Conservation (phyloP, 495 filamentous ascomycete genomes). For the Chaetomidium leptoderma region DNA sequence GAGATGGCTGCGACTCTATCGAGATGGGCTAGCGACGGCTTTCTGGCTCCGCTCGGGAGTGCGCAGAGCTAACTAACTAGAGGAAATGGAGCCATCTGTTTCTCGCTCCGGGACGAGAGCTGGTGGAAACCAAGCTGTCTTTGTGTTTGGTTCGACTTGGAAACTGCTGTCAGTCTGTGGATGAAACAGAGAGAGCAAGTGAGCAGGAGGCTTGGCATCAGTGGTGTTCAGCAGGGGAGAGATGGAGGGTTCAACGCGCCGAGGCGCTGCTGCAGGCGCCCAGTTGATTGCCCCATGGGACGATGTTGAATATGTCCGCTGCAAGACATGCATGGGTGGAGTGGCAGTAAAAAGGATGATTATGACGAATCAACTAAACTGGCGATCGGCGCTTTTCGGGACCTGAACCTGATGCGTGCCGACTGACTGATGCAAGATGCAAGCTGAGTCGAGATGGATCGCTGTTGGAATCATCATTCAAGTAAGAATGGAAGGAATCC, state of each 20-base stretch:
- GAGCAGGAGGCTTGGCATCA: no score
- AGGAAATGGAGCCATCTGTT: not conserved
- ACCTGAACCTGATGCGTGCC: no score
- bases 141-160: no score
- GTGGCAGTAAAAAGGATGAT: not conserved
- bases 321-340: conserved; percentile 9
- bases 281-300: not conserved
- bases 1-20: conserved; percentile 18
- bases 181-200: no score
- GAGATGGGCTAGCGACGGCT: conserved; percentile 5
- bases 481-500: no score
- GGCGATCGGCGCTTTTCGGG: no score
- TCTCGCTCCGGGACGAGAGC: not conserved
- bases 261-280: not conserved
- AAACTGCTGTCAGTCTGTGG: no score
- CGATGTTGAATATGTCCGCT: conserved; percentile 14
- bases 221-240: no score
- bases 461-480: no score
- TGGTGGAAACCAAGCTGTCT: not conserved
- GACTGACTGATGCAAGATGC: no score
- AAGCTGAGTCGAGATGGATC: no score
- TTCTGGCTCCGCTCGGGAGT: not conserved
- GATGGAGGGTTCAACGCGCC: not conserved
- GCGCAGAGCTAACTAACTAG: not conserved
- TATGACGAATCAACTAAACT: no score